Evolutionary conservation across 2,329 filamentous ascomycete species (phyloP).

Genomic region (Pseudocercospora fuligena): DNA sequence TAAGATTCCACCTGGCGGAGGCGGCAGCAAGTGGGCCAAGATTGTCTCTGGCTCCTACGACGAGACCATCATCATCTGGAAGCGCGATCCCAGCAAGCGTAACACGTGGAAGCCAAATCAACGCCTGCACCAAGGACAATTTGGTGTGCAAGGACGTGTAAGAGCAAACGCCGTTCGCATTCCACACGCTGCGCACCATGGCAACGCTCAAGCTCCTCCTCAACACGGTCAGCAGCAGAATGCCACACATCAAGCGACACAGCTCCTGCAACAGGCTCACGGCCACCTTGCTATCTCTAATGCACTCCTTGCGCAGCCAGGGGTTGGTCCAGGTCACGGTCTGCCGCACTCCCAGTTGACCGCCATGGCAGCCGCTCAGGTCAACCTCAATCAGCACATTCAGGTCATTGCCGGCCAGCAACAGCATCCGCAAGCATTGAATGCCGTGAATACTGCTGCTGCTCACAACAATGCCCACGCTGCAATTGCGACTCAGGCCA

Average conservation of each 20-base stretch:
- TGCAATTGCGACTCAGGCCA: conserved; percentile 2
- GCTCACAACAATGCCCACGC: conserved; percentile 10
- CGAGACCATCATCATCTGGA: conserved; percentile 94
- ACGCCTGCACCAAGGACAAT: conserved; percentile 47
- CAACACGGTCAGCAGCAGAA: conserved; percentile 13
- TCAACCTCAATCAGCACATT: conserved; percentile 24
- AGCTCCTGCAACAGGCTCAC: conserved; percentile 29
- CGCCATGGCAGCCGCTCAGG: conserved; percentile 26
- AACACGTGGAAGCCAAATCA: conserved; percentile 84
- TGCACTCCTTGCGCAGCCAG: conserved; percentile 23
- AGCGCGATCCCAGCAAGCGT: conserved; percentile 68
- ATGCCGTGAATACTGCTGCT: conserved; percentile 1
- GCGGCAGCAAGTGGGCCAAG: conserved; percentile 85
- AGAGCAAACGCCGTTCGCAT: conserved; percentile 10
- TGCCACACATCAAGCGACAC: conserved; percentile 22
- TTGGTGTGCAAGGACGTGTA: conserved; percentile 10
- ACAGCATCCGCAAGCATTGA: conserved; percentile 20
- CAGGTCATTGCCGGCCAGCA: conserved; percentile 24
- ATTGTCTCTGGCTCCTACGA: conserved; percentile 98
- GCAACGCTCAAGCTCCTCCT: not conserved
- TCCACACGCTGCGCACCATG: conserved; percentile 20
- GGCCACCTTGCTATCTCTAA: conserved; percentile 27
- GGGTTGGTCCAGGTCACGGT: conserved; percentile 11
- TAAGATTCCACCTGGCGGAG: conserved; percentile 86
- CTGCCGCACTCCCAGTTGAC: conserved; percentile 23